Conservation (phyloP, 345 rosid genomes). For the Eucalyptus curtisii region DNA sequence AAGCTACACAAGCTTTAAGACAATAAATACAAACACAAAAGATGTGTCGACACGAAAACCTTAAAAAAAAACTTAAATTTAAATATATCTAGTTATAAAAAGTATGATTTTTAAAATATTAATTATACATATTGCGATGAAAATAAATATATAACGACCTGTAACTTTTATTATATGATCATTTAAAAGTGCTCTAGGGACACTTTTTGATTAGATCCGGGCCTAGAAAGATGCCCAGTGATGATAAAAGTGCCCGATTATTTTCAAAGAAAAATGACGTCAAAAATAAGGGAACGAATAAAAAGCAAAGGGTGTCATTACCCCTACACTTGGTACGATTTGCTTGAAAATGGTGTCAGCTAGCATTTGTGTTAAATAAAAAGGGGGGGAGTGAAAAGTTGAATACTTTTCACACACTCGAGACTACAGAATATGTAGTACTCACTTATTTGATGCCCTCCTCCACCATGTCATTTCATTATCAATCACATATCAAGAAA, state of each 20-base stretch:
- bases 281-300: not conserved
- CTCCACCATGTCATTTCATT: not conserved
- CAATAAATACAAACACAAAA: not conserved
- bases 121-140: not conserved
- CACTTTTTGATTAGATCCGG: not conserved
- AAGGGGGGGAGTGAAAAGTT: not conserved
- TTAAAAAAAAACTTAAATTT: not conserved
- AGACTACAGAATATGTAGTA: not conserved
- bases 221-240: not conserved
- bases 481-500: not conserved
- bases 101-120: not conserved
- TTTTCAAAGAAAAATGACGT: not conserved
- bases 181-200: not conserved
- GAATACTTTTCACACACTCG: not conserved
- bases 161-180: not conserved
- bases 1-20: not conserved
- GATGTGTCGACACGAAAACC: not conserved
- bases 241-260: not conserved
- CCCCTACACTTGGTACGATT: not conserved
- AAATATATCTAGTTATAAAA: not conserved
- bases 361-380: not conserved
- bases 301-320: not conserved
- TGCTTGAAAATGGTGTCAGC: not conserved
- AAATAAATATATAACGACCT: not conserved
- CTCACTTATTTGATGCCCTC: not conserved